A percentile compares a stretch with the other conserved stretches of the same genome.
Conservation (phyloP, 1,139 yeast species). For the Ogataea hybrid region DNA sequence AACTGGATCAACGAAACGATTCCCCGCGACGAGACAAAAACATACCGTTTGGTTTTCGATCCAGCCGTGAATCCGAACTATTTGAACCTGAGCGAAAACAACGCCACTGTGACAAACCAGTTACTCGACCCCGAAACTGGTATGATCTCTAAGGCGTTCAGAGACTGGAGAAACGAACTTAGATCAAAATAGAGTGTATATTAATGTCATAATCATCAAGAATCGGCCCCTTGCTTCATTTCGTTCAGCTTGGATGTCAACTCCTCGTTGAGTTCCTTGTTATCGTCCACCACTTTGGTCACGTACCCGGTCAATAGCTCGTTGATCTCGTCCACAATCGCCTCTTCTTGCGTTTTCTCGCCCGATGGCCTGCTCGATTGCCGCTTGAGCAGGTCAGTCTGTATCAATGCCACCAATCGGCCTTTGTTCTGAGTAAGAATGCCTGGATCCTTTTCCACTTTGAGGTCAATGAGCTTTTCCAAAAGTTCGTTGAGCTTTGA, state of each 20-base stretch:
- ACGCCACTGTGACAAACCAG: constrained; percentile 13
- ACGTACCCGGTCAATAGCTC: constrained; percentile 21
- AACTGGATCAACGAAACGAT: constrained; percentile 68
- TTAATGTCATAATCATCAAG: not conserved
- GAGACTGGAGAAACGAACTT: constrained; percentile 51
- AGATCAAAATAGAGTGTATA: constrained; percentile 4
- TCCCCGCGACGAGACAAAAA: constrained; percentile 48
- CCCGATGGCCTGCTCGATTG: not conserved
- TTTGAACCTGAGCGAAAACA: constrained; percentile 38
- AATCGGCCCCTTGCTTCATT: constrained; percentile 3
- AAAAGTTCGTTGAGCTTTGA: constrained; percentile 42
- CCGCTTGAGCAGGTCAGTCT: constrained; percentile 38
- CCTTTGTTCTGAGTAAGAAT: constrained; percentile 50
- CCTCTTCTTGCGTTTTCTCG: constrained; percentile 15
- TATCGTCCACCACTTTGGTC: constrained; percentile 16
- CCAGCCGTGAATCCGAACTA: constrained; percentile 36
- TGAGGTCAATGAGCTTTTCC: constrained; percentile 44
- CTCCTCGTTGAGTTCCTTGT: constrained; percentile 14
- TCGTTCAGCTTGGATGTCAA: constrained; percentile 11
- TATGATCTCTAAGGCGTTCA: constrained; percentile 54
- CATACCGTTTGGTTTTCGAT: constrained; percentile 45
- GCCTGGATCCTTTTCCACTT: constrained; percentile 48
- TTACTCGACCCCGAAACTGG: constrained; percentile 34
- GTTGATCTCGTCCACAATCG: constrained; percentile 19
- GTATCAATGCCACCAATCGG: constrained; percentile 52